Conservation (phyloP, 768 basidiomycete species). For the Suillus americanus region DNA sequence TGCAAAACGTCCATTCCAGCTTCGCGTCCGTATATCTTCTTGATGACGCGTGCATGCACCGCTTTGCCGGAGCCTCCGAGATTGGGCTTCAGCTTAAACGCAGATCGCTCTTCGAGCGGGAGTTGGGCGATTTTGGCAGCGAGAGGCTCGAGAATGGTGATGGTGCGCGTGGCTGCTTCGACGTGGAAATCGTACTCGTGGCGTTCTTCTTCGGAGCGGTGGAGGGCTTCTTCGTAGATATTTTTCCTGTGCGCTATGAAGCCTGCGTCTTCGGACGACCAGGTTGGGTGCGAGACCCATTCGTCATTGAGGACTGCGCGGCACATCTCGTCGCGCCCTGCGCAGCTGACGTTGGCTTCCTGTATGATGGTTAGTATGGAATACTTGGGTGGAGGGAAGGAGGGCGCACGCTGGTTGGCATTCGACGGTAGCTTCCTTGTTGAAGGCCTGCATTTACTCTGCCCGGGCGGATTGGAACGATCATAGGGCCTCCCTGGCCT, state of each 20-base stretch:
- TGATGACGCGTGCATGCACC: constrained; percentile 90
- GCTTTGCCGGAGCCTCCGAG: constrained; percentile 81
- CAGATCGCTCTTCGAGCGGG: constrained; percentile 70
- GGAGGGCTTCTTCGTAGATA: constrained; percentile 92
- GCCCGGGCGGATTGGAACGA: constrained; percentile 44
- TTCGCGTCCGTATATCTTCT: constrained; percentile 95
- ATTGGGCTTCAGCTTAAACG: constrained; percentile 87
- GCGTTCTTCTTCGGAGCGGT: constrained; percentile 95
- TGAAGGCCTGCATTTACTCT: constrained; percentile 67
- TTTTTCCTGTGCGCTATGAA: constrained; percentile 93
- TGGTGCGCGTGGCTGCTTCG: constrained; percentile 91
- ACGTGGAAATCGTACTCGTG: constrained; percentile 99
- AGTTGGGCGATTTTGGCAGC: constrained; percentile 83
- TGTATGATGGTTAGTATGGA: constrained; percentile 28
- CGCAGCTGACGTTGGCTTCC: constrained; percentile 88
- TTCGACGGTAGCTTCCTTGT: constrained; percentile 87
- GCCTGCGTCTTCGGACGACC: constrained; percentile 91
- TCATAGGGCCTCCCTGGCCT: constrained; percentile 36
- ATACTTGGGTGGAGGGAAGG: constrained; percentile 1
- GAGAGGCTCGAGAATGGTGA: constrained; percentile 87
- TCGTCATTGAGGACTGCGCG: constrained; percentile 95
- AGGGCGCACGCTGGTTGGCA: constrained; percentile 72
- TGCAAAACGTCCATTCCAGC: constrained; percentile 78
- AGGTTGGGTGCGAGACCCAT: constrained; percentile 97
- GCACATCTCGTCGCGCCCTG: constrained; percentile 97